A percentile compares a stretch with the other conserved stretches of the same genome.
These are phyloP conservation scores for Zoysia pacifica DNA, from an alignment of 176 grass and related monocot species.

Conservation along the genomic window DNA sequence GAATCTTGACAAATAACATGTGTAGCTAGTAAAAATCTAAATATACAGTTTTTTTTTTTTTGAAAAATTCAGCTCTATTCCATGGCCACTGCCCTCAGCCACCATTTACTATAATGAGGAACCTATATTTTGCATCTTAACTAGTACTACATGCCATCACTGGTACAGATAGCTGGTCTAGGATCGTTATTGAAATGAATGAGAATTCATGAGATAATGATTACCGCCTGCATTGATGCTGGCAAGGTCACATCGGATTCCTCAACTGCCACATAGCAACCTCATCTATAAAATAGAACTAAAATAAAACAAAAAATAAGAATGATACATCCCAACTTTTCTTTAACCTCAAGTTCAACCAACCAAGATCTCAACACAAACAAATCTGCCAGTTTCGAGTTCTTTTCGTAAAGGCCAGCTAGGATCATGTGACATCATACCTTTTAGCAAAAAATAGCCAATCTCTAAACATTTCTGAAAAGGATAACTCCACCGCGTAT, in stretches of 20 bases:
- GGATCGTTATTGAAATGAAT: conserved; percentile 28
- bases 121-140: conserved; percentile 18
- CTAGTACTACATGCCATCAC: background rate
- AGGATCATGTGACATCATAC: conserved; percentile 46
- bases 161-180: conserved; percentile 12
- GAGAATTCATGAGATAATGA: conserved; percentile 33
- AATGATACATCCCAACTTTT: conserved; percentile 47
- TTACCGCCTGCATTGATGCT: conserved; percentile 31
- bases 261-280: conserved; percentile 44
- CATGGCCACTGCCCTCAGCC: background rate
- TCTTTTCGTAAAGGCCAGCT: conserved; percentile 28
- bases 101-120: background rate
- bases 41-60: too few species aligned
- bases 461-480: conserved; percentile 35
- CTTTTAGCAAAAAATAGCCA: conserved; percentile 24
- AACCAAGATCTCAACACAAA: conserved; percentile 25
- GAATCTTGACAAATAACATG: too few species aligned
- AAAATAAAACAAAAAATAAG: conserved; percentile 39
- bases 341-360: conserved; percentile 24
- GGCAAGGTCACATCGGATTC: conserved; percentile 4
- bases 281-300: conserved; percentile 1
- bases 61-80: too few species aligned
- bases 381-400: background rate
- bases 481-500: conserved; percentile 36
- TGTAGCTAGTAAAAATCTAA: too few species aligned